phyloP scores from a whole-genome alignment of 148 eudicot species.

The Camellia lanceoleosa region DNA sequence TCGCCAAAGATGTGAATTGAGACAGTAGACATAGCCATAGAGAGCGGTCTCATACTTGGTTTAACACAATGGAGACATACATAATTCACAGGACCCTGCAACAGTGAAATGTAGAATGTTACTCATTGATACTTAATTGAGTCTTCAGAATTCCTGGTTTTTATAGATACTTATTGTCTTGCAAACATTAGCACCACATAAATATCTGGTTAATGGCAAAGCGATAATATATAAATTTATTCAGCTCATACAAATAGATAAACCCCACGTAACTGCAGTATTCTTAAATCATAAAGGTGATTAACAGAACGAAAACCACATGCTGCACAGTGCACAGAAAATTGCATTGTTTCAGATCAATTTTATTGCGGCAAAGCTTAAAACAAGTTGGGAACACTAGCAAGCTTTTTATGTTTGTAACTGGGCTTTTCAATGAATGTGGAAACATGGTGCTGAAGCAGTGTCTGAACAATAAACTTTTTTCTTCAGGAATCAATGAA shows the following conservation, averaged over 20 bases:
- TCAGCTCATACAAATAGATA: not conserved
- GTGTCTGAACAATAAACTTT: not conserved
- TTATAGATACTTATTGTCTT: not conserved
- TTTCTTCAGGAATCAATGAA: not conserved
- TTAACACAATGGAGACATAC: constrained; percentile 79
- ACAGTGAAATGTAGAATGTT: constrained; percentile 12
- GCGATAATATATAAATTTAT: not conserved
- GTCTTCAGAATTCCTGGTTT: not conserved
- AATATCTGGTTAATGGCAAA: not conserved
- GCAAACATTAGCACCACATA: not conserved
- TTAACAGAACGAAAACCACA: not conserved
- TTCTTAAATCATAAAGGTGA: not conserved
- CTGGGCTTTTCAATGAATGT: not conserved
- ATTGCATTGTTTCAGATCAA: not conserved
- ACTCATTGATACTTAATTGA: not conserved
- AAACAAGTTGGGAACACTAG: not conserved
- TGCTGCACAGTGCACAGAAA: too few relatives aligned
- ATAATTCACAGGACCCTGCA: constrained; percentile 94
- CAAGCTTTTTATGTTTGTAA: not conserved
- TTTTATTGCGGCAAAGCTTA: not conserved
- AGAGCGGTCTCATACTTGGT: constrained; percentile 81
- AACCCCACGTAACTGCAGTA: not conserved
- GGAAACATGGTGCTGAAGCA: not conserved
- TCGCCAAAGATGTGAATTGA: constrained; percentile 92
- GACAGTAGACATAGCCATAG: constrained; percentile 97